Conservation (phyloP, 257 asterid species). For the Solanum dulcamara region DNA sequence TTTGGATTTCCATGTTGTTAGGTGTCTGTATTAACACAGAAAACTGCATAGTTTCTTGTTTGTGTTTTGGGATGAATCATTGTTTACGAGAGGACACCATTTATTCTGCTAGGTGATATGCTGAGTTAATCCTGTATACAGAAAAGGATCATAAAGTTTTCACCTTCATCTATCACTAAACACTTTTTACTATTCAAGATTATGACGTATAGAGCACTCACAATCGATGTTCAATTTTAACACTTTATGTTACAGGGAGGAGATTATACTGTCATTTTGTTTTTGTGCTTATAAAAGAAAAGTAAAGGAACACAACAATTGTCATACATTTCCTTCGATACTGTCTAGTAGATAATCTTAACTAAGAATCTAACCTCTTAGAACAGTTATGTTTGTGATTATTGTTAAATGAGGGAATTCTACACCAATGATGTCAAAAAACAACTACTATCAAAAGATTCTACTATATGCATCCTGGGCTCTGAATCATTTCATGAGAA, state of each 20-base stretch:
- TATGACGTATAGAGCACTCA: neutral
- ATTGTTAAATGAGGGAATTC: neutral
- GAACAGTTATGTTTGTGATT: neutral
- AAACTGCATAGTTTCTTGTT: neutral
- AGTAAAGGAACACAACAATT: neutral
- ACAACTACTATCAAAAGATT: neutral
- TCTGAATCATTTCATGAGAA: neutral
- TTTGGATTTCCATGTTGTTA: neutral
- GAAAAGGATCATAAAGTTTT: neutral
- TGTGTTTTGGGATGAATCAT: neutral
- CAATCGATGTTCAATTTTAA: neutral
- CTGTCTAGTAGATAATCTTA: neutral
- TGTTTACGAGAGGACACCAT: neutral
- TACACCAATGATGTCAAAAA: neutral
- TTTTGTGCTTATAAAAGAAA: neutral
- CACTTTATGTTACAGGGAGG: neutral
- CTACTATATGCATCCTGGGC: neutral
- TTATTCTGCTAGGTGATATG: neutral
- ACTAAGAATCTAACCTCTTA: neutral
- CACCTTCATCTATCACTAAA: neutral
- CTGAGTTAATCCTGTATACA: neutral
- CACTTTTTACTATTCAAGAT: neutral
- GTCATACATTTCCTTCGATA: neutral
- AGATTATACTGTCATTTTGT: neutral
- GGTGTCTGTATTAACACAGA: neutral